Evolutionary conservation across 2,329 filamentous ascomycete species (phyloP), one percentile per base, ranked within the genome.

Genomic region (Penicillium sp.): DNA sequence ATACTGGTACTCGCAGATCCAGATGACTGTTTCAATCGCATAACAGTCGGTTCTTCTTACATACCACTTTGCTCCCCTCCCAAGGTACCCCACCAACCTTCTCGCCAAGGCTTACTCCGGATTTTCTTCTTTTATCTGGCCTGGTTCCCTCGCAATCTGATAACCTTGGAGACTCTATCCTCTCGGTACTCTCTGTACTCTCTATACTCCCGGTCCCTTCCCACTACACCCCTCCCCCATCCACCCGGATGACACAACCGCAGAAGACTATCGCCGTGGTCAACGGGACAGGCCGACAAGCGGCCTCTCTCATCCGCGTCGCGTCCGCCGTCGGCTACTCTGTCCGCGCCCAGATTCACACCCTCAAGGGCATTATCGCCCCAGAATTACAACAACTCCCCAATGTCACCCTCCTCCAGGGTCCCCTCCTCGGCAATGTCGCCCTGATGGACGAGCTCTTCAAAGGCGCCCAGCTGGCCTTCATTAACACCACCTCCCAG

Each of bases 401-500:
- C 48, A 95, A 96, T 74, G 88, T 95, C 66, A 89, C 88, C 47
- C 81, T 87, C 46, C 76, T 86, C 77, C 75, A 88, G 80, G 78
- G 89, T 72, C 59, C 83, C 70, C 67, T 88, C 58, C 83, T 88
- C 58, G 84, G 93, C 67, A 90, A 91, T 70, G 81, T 86, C 64
- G 79, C 80, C 1, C 75, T 96, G 61, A 88, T 96, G 68, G 81
- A 83, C 50, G 82, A 88, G 61, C 81, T 97, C 18, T 97, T 97
- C 80, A 79, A 82, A 36, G 91, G 90, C 57, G 88, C 90, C 21
- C 88, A 95, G 64, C 82, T 95, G 48, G 94, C 94, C 55, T 99
- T 97, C 74, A 92, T 97, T 79, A 99, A 99, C 78, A 99, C 94
- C 40, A 96, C 92, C 5, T 95, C 96, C 67, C 96, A 95, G 79